A percentile compares a stretch with the other conserved stretches of the same genome.
Conservation (phyloP, 306 rosid species). For the Luffa aegyptiaca region DNA sequence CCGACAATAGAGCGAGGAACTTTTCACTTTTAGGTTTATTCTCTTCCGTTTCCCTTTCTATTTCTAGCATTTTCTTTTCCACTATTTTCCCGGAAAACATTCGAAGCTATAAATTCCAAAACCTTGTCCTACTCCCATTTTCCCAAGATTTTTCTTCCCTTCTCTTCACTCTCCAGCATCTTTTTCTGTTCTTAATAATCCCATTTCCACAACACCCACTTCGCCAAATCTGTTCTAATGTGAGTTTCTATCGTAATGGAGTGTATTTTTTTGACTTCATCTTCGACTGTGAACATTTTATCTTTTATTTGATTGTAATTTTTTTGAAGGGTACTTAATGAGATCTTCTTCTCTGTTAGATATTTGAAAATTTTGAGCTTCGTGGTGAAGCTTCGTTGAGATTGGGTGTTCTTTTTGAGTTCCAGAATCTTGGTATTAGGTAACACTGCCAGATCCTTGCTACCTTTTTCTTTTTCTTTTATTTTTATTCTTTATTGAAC, state of each 20-base stretch:
- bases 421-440: neutral
- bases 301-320: neutral
- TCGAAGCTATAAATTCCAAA: neutral
- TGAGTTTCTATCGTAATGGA: neutral
- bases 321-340: too few relatives aligned
- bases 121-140: neutral
- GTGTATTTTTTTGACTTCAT: neutral
- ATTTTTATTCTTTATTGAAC: neutral
- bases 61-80: constrained; percentile 1
- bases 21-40: neutral
- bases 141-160: neutral
- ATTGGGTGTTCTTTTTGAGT: neutral
- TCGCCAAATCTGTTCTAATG: neutral
- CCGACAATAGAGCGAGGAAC: neutral
- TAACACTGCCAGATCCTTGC: neutral
- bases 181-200: neutral
- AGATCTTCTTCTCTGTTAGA: neutral
- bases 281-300: neutral
- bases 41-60: neutral
- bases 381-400: neutral
- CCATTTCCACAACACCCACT: neutral
- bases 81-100: neutral
- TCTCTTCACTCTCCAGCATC: neutral
- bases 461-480: neutral
- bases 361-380: neutral